Conservation (phyloP, 768 basidiomycete genomes). For the Leucocoprinus sp. region DNA sequence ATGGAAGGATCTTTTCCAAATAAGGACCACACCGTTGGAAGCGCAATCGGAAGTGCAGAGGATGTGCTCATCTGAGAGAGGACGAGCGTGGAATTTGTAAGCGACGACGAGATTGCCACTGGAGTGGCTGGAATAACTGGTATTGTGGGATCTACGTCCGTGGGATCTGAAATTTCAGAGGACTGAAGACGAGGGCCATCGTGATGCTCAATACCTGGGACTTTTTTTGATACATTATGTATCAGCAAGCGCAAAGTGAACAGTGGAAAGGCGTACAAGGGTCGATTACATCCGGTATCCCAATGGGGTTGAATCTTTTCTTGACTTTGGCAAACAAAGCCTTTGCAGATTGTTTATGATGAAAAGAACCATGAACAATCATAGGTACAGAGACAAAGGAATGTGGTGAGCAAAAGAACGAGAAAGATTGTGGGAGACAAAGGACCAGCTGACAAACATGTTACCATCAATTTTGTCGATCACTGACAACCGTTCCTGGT, state of each 20-base stretch:
- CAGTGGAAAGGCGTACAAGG: neutral
- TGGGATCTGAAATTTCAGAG: neutral
- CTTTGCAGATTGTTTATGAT: constrained; percentile 2
- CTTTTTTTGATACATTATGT: neutral
- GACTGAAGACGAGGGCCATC: neutral
- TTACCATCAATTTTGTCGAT: constrained; percentile 3
- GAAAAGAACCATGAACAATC: constrained; percentile 1
- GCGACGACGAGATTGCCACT: neutral
- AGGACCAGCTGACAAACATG: neutral
- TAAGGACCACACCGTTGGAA: neutral
- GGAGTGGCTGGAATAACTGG: neutral
- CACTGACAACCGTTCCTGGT: neutral
- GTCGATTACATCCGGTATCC: neutral
- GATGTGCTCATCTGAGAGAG: neutral
- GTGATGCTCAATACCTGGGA: neutral
- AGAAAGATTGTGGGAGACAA: neutral
- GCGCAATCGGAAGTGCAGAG: neutral
- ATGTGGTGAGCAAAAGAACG: constrained; percentile 8
- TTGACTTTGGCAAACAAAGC: constrained; percentile 1
- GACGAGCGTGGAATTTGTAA: neutral
- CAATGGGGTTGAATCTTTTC: constrained; percentile 9
- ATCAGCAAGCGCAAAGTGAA: neutral
- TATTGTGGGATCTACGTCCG: neutral
- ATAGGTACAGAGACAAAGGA: constrained; percentile 3
- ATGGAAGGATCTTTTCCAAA: neutral